Conservation (phyloP, 257 asterid genomes). For the Jasminum sambac region DNA sequence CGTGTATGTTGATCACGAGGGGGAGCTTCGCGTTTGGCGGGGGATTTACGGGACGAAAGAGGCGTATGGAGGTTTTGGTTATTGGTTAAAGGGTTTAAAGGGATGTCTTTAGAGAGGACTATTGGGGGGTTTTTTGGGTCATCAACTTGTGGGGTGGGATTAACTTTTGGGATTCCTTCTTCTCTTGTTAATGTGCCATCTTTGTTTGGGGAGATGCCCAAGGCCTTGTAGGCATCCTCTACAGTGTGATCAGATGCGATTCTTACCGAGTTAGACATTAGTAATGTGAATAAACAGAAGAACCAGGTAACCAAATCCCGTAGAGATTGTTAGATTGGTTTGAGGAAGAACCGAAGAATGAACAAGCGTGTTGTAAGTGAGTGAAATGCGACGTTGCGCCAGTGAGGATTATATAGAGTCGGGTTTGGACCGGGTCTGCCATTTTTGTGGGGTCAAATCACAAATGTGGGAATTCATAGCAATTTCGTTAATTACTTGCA, state of each 20-base stretch:
- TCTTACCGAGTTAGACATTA: not conserved
- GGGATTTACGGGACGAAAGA: constrained; percentile 24
- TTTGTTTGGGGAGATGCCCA: constrained; percentile 20
- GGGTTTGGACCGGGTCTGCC: not conserved
- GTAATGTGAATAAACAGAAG: not conserved
- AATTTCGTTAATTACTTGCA: not conserved
- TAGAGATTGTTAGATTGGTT: too few relatives aligned
- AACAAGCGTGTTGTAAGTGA: not conserved
- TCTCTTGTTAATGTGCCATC: constrained; percentile 21
- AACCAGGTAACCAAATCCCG: not conserved
- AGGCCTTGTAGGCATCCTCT: constrained; percentile 19
- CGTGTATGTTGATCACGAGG: constrained; percentile 28
- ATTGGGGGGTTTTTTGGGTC: constrained; percentile 2
- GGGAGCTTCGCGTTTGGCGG: constrained; percentile 21
- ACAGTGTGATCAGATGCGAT: constrained; percentile 16
- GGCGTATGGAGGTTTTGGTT: constrained; percentile 13
- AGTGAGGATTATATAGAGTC: not conserved
- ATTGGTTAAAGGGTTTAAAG: constrained; percentile 1
- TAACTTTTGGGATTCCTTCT: constrained; percentile 14
- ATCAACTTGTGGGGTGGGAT: constrained; percentile 13
- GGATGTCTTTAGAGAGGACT: constrained; percentile 16
- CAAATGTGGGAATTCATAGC: not conserved
- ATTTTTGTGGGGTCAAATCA: not conserved
- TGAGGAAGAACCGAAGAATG: constrained; percentile 6
- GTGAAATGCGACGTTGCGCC: not conserved